Evolutionary conservation across 1,139 yeast species (phyloP), one percentile per base, ranked within the genome.

Genomic region (Saccharomycopsis phalli): DNA sequence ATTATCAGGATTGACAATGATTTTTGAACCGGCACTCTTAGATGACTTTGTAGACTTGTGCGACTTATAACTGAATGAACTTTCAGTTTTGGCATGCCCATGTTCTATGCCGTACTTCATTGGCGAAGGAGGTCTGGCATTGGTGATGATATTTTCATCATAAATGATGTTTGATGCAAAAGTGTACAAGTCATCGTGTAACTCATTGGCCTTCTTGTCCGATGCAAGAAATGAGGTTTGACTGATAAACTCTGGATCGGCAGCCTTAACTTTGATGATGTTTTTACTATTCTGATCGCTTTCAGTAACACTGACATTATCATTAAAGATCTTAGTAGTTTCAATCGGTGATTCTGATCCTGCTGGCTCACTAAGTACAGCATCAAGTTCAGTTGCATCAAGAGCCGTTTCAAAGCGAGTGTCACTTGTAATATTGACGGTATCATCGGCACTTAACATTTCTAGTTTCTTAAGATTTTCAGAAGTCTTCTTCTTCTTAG

Each of bases 81-180:
- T 31, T 19, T 35, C 41, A 17, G 46, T 36, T 33, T 42, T 42
- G 18, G 21, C 21, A 25, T 42, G 46, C 14, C 44, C 44, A 21
- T 19, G 17, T 10, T 34, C 21, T 18, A 38, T 3, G 14, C 32
- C 37, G 29, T 39, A 39, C 27, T 39, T 39, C 39, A 36, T 38
- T 17, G 46, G 46, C 13, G 44, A 40, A 5, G 46, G 46, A 4
- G 46, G 46, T 28, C 36, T 42, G 10, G 46, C 46, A 21, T 42
- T 42, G 16, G 46, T 42, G 33, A 42, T 42, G 33, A 42, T 36
- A 31, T 42, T 42, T 4, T 42, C 46, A 25, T 41, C 41, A 19
- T 41, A 42, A 2, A 42, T 36, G 13, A 42, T 42, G 29, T 40
- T 40, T 4, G 32, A 19, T 2, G 44, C 35, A 33, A 42, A 42